Percentiles rank a stretch among this genome's conserved stretches.
Conservation (phyloP, 306 rosid species). For the Adenanthera pavonina region DNA sequence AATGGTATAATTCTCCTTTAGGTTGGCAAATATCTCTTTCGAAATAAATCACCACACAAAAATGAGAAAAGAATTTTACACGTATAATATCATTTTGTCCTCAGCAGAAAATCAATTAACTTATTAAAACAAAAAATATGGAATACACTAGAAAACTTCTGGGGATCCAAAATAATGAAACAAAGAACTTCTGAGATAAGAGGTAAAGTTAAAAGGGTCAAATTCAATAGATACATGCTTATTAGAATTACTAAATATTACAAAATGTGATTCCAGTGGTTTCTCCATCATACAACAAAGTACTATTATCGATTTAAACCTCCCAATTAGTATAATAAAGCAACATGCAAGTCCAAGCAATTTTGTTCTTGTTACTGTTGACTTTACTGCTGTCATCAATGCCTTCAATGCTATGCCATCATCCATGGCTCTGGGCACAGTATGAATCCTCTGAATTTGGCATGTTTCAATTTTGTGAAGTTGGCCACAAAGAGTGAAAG, state of each 20-base stretch:
- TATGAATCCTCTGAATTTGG: too few species aligned
- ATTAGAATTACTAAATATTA: neutral
- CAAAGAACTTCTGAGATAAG: neutral
- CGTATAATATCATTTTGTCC: neutral
- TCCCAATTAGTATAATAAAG: slow-evolving; percentile 12
- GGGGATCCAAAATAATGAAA: neutral
- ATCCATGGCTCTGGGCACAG: too few species aligned
- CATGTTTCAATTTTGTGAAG: too few species aligned
- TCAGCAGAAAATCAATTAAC: neutral
- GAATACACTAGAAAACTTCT: too few species aligned
- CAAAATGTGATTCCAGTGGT: slow-evolving; percentile 38
- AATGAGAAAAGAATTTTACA: neutral
- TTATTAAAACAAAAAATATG: neutral
- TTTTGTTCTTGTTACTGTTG: slow-evolving; percentile 27
- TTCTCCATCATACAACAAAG: slow-evolving; percentile 53
- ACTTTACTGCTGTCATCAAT: slow-evolving; percentile 50
- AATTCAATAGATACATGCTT: neutral
- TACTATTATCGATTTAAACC: slow-evolving; percentile 35
- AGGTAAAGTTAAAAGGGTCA: slow-evolving; percentile 6
- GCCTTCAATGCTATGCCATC: slow-evolving; percentile 36
- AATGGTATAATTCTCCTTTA: neutral
- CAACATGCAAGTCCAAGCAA: slow-evolving; percentile 46
- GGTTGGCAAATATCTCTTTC: neutral
- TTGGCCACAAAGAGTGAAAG: too few species aligned
- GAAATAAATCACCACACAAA: neutral